Conservation (phyloP, 495 filamentous ascomycete genomes). For the Zalerion maritima region DNA sequence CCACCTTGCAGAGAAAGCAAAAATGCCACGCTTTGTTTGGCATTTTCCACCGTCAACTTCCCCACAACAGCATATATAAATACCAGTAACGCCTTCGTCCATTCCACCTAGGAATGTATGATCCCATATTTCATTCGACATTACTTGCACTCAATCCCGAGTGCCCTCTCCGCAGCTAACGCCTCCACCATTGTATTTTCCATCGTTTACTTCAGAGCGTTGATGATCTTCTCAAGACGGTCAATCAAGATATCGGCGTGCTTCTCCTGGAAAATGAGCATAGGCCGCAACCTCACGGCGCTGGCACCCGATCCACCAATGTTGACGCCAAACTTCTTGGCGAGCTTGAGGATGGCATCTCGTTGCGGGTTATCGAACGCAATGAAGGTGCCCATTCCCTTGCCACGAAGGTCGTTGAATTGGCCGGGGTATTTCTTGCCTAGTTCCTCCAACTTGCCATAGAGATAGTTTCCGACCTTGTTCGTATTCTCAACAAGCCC, state of each 20-base stretch:
- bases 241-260: slow-evolving; percentile 53
- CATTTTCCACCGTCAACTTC: not conserved
- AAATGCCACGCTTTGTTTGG: too few species aligned
- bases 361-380: slow-evolving; percentile 82
- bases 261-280: slow-evolving; percentile 90
- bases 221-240: slow-evolving; percentile 60
- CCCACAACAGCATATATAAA: not conserved
- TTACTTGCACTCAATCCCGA: not conserved
- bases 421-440: slow-evolving; percentile 63
- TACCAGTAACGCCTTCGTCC: not conserved
- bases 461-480: slow-evolving; percentile 72
- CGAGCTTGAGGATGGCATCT: slow-evolving; percentile 70
- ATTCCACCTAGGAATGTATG: too few species aligned
- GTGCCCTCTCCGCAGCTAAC: not conserved
- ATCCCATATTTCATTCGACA: too few species aligned
- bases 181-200: not conserved
- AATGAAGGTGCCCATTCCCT: slow-evolving; percentile 93
- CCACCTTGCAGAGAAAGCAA: too few species aligned
- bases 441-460: slow-evolving; percentile 50
- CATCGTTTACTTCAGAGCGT: slow-evolving; percentile 16
- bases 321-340: slow-evolving; percentile 76
- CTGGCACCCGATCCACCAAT: slow-evolving; percentile 75
- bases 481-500: slow-evolving; percentile 73
- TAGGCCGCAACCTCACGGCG: slow-evolving; percentile 79
- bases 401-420: slow-evolving; percentile 80